Evolutionary conservation across 2,329 filamentous ascomycete species (phyloP).

Genomic region (Nigrospora oryzae): DNA sequence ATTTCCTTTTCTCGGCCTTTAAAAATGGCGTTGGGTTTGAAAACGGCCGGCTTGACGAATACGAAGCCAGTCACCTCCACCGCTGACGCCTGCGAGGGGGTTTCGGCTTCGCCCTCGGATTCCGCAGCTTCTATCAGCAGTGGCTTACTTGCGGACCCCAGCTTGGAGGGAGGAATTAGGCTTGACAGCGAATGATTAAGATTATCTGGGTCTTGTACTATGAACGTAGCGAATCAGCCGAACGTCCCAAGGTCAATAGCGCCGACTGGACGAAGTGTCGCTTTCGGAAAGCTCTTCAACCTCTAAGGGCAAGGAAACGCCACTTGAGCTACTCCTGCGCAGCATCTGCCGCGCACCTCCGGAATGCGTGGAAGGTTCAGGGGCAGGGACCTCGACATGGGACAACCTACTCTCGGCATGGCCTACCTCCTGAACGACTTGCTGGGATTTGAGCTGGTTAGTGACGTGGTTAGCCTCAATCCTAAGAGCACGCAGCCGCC

Average conservation of each 20-base stretch:
- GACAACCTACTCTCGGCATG: constrained; percentile 21
- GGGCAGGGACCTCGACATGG: constrained; percentile 9
- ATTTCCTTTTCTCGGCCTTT: constrained; percentile 51
- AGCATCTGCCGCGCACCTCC: constrained; percentile 4
- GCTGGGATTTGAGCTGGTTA: constrained; percentile 20
- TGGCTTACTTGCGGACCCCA: constrained; percentile 16
- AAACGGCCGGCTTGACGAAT: constrained; percentile 42
- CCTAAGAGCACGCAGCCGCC: constrained; percentile 5
- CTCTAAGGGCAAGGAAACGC: constrained; percentile 19
- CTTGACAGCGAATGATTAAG: constrained; percentile 17
- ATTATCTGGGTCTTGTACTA: constrained; percentile 23
- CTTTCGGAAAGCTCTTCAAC: constrained; percentile 18
- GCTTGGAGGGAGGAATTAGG: constrained; percentile 13
- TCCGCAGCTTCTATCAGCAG: constrained; percentile 17
- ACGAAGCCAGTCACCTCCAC: constrained; percentile 14
- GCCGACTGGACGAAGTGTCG: constrained; percentile 1
- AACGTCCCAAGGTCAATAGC: constrained; percentile 10
- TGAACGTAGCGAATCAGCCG: constrained; percentile 21
- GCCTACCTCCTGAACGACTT: constrained; percentile 10
- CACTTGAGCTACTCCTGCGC: constrained; percentile 14
- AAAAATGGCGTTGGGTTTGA: constrained; percentile 51
- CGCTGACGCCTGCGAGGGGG: constrained; percentile 20
- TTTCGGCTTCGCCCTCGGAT: constrained; percentile 14
- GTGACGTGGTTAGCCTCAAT: too few relatives aligned
- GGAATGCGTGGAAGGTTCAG: background rate